A percentile compares a stretch with the other conserved stretches of the same genome.
phyloP scores from a whole-genome alignment of 148 eudicot species.

The Nepenthes mirabilis region DNA sequence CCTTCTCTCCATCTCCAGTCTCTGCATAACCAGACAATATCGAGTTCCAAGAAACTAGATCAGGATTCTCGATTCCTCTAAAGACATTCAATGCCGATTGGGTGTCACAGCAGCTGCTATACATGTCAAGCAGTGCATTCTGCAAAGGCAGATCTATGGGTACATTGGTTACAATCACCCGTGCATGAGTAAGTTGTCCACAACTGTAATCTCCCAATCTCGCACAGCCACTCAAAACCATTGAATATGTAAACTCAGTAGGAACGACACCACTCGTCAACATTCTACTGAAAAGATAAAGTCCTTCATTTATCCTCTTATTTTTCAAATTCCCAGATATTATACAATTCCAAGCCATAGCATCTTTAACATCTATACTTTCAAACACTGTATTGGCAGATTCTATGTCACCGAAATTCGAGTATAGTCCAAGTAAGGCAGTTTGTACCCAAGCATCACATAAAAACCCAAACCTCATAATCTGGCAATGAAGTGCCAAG shows the following conservation, averaged over 20 bases:
- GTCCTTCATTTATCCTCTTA: constrained; percentile 24
- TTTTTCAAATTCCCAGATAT: constrained; percentile 56
- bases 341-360: constrained; percentile 58
- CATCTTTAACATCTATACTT: constrained; percentile 30
- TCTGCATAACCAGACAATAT: constrained; percentile 69
- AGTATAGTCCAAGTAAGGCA: constrained; percentile 53
- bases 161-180: constrained; percentile 35
- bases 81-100: constrained; percentile 39
- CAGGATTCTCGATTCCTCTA: constrained; percentile 35
- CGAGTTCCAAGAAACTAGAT: constrained; percentile 82
- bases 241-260: constrained; percentile 60
- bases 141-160: constrained; percentile 51
- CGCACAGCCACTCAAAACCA: constrained; percentile 61
- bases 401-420: constrained; percentile 39
- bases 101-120: constrained; percentile 53
- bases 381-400: constrained; percentile 37
- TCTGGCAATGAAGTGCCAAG: constrained; percentile 31
- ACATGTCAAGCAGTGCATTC: constrained; percentile 79
- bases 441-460: constrained; percentile 46
- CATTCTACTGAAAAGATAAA: constrained; percentile 43
- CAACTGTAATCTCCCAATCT: constrained; percentile 24
- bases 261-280: constrained; percentile 25
- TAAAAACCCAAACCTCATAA: constrained; percentile 39
- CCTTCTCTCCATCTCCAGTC: constrained; percentile 47
- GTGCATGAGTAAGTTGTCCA: constrained; percentile 52